phyloP scores from a whole-genome alignment of 371 early-diverging fungal species.

The Saksenaea vasiformis region DNA sequence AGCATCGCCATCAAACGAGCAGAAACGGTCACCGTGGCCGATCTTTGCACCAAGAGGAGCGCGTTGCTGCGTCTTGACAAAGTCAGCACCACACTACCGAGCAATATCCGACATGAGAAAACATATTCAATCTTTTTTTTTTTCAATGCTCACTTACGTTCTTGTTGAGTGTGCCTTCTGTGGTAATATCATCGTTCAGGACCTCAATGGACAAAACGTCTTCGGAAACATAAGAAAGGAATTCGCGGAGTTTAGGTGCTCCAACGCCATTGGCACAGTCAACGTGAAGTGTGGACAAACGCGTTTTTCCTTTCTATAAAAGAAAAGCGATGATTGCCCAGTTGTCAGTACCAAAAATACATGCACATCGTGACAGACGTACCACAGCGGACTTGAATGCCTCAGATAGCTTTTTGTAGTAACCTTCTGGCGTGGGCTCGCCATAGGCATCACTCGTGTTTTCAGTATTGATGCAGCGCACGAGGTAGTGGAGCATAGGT shows the following conservation, averaged over 20 bases:
- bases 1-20: constrained; percentile 99
- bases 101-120: neutral
- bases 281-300: constrained; percentile 71
- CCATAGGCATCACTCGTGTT: constrained; percentile 85
- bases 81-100: constrained; percentile 95
- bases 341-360: neutral
- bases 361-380: constrained; percentile 24
- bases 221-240: constrained; percentile 66
- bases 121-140: neutral
- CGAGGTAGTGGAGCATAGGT: constrained; percentile 97
- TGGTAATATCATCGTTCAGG: constrained; percentile 72
- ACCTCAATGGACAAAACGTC: constrained; percentile 66
- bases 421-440: constrained; percentile 90
- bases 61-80: constrained; percentile 90
- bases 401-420: constrained; percentile 83
- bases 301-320: constrained; percentile 64
- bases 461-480: constrained; percentile 86
- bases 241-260: constrained; percentile 85
- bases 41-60: constrained; percentile 74
- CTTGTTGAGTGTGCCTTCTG: constrained; percentile 79
- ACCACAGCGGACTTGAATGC: constrained; percentile 87
- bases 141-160: constrained; percentile 56
- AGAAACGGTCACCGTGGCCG: constrained; percentile 72
- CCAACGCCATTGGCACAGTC: constrained; percentile 99
- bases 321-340: neutral